A percentile compares a stretch with the other conserved stretches of the same genome.
Evolutionary conservation across 495 filamentous ascomycete genomes (phyloP).

Genomic region (Rhizodiscina lignyota): DNA sequence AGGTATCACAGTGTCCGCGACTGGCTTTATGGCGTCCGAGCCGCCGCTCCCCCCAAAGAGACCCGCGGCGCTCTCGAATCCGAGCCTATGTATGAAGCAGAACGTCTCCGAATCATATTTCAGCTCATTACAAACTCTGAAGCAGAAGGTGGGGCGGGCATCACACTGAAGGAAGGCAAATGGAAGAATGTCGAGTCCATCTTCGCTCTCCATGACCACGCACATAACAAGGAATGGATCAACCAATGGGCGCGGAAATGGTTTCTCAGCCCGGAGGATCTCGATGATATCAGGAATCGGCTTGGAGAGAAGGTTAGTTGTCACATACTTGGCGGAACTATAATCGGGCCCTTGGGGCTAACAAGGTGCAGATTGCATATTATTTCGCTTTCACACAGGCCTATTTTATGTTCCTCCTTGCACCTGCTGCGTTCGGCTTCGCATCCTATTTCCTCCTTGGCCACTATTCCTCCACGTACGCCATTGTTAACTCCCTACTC

Average conservation of each 20-base stretch:
- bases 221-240: slow-evolving; percentile 82
- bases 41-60: slow-evolving; percentile 60
- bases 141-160: slow-evolving; percentile 76
- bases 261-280: slow-evolving; percentile 56
- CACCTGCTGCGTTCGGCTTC: slow-evolving; percentile 72
- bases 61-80: slow-evolving; percentile 41
- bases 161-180: slow-evolving; percentile 62
- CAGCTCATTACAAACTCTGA: slow-evolving; percentile 69
- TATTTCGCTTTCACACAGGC: slow-evolving; percentile 94
- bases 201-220: slow-evolving; percentile 77
- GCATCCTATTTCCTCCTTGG: slow-evolving; percentile 71
- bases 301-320: slow-evolving; percentile 70
- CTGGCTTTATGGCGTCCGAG: slow-evolving; percentile 84
- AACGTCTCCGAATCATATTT: slow-evolving; percentile 71
- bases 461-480: slow-evolving; percentile 70
- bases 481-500: slow-evolving; percentile 69
- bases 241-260: slow-evolving; percentile 74
- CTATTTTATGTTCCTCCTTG: slow-evolving; percentile 73
- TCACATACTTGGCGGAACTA: background rate
- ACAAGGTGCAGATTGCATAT: slow-evolving; percentile 50
- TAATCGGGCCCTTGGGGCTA: background rate
- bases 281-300: slow-evolving; percentile 69
- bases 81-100: slow-evolving; percentile 69
- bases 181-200: slow-evolving; percentile 77
- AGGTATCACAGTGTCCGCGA: slow-evolving; percentile 56